phyloP scores from a whole-genome alignment of 208 protist genomes.

The Trichomonas tenax region DNA sequence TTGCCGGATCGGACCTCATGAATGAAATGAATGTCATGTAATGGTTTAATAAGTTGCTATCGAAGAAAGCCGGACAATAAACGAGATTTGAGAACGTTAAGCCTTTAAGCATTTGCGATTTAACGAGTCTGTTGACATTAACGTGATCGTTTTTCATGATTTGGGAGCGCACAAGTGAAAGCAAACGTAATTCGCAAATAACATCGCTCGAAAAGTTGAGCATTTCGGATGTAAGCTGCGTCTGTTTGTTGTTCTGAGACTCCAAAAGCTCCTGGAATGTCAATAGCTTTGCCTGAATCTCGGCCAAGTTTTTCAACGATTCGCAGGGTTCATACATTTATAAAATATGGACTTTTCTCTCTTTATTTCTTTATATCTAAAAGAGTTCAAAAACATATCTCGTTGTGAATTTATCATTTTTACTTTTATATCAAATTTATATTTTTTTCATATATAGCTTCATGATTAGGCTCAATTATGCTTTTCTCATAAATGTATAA shows the following conservation, averaged over 20 bases:
- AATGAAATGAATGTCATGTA: slow-evolving; percentile 4
- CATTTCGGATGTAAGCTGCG: neutral
- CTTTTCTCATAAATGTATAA: no score
- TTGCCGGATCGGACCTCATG: neutral
- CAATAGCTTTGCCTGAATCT: neutral
- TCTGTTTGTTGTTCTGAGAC: neutral
- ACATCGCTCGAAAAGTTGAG: neutral
- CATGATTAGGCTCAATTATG: no score
- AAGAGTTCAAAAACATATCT: no score
- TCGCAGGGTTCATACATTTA: neutral
- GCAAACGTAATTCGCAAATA: neutral
- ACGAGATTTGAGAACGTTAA: neutral
- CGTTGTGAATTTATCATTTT: no score
- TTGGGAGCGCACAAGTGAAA: neutral
- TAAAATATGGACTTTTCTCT: no score
- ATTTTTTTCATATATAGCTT: no score
- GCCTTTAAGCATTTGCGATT: neutral
- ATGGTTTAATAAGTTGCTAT: neutral
- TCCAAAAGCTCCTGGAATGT: neutral
- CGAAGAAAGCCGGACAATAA: neutral
- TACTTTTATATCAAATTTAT: no score
- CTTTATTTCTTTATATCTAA: no score
- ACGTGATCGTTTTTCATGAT: neutral
- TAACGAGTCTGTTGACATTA: neutral
- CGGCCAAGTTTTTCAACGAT: neutral